Base-by-base conservation (phyloP, 164 flowering plant genomes). In the Piper longum region DNA sequence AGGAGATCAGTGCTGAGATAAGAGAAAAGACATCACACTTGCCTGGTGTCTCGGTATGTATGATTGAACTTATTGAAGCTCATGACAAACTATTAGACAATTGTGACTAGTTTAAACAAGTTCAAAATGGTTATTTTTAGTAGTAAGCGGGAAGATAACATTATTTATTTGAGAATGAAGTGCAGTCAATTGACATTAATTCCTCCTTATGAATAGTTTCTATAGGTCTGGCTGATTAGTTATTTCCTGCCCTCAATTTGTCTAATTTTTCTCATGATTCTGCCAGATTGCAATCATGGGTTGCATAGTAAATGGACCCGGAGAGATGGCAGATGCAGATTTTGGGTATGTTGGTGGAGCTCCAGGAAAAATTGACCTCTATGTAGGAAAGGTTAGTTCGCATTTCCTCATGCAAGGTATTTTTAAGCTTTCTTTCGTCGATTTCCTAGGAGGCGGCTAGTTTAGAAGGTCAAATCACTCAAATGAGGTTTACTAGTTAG, bases 301-400 rank as follows among this genome's bases (percentile, higher is more conserved):
- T 64, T 93, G 98, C 81, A 93, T 89, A 44, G 98, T 93, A 42
- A 93, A 93, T 72, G 98, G 98, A 59, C 98, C 97, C 0, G 98
- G 98, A 62, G 98, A 93, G 79, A 93, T 93, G 98, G 98, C 97
- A 57, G 98, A 93, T 80, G 98, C 98, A 54, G 97, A 93, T 78
- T 93, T 93, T 74, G 98, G 98, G 0, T 93, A 93, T 64, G 98
- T 93, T 40, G 98, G 96, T 62, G 98, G 97, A 67, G 82, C 97
- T 67, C 98, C 98, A 26, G 98, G 98, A 65, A 93, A 93, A 79
- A 93, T 93, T 63, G 98, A 93, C 72, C 88, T 93, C 41, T 93
- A 89, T 64, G 98, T 92, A 41, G 98, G 98, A 64, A 89, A 89
- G 98, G 96, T 91, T 79, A 9, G 59, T 6, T 9, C 58, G 44